Evolutionary conservation across 2,329 filamentous ascomycete genomes (phyloP).

Genomic region (Cercospora zeina): DNA sequence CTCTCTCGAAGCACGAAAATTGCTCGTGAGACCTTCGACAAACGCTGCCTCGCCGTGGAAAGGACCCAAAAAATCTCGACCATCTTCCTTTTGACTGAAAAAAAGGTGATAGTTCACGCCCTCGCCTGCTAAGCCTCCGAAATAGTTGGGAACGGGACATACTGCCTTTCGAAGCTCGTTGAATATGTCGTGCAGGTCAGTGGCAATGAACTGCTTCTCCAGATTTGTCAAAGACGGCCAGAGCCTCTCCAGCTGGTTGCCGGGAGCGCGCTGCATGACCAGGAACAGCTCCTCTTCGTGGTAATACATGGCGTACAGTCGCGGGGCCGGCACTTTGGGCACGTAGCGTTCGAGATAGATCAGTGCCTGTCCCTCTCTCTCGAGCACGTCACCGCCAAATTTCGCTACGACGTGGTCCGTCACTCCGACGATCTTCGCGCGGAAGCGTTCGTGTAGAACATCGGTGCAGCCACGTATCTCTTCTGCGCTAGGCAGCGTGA

Average conservation of each 20-base stretch:
- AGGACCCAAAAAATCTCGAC: constrained; percentile 5
- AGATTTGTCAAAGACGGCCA: constrained; percentile 1
- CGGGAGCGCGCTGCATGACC: constrained; percentile 17
- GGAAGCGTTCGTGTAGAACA: constrained; percentile 5
- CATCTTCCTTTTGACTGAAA: background rate
- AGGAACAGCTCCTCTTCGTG: constrained; percentile 5
- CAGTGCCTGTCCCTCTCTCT: constrained; percentile 16
- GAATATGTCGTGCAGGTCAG: constrained; percentile 8
- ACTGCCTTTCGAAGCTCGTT: background rate
- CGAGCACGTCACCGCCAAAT: background rate
- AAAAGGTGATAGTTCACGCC: constrained; percentile 9
- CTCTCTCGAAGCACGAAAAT: constrained; percentile 1
- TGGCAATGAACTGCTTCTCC: constrained; percentile 12
- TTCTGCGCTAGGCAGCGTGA: constrained; percentile 6
- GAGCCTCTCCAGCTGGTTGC: constrained; percentile 5
- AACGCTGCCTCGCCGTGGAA: constrained; percentile 16
- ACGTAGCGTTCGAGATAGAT: constrained; percentile 17
- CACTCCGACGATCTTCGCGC: constrained; percentile 10
- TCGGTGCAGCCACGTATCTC: constrained; percentile 10
- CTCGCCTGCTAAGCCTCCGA: constrained; percentile 10
- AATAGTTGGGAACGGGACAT: constrained; percentile 9
- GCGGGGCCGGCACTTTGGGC: constrained; percentile 9
- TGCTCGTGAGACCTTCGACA: background rate
- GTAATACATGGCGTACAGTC: constrained; percentile 19
- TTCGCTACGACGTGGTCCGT: constrained; percentile 6